Evolutionary conservation across 352 stramenopile genomes (phyloP).

Genomic region (Thalassiosira hispida): DNA sequence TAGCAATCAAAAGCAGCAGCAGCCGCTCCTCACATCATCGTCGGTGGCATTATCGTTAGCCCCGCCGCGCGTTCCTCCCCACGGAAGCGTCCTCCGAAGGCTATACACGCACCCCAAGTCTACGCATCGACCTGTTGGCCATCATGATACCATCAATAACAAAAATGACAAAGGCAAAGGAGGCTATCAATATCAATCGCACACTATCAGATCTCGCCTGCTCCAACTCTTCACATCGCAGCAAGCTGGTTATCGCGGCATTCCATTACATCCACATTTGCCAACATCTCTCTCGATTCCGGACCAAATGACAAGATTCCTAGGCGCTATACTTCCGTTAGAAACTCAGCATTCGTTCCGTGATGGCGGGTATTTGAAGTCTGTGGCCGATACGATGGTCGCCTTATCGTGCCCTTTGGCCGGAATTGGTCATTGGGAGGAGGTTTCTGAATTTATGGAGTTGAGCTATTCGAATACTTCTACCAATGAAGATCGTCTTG

Average conservation of each 20-base stretch:
- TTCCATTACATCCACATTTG: constrained; percentile 62
- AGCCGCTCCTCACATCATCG: constrained; percentile 58
- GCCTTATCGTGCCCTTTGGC: constrained; percentile 34
- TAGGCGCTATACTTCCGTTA: constrained; percentile 60
- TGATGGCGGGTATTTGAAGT: constrained; percentile 68
- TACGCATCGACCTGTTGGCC: not conserved
- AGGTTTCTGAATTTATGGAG: constrained; percentile 56
- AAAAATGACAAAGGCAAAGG: not conserved
- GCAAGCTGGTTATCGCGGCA: not conserved
- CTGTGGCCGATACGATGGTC: constrained; percentile 57
- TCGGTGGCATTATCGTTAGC: constrained; percentile 59
- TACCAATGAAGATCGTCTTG: not conserved
- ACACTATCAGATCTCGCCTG: constrained; percentile 4
- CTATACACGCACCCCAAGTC: constrained; percentile 13
- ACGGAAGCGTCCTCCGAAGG: constrained; percentile 34
- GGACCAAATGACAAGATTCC: constrained; percentile 54
- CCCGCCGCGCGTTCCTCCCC: constrained; percentile 58
- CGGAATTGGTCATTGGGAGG: constrained; percentile 39
- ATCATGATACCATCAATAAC: constrained; percentile 16
- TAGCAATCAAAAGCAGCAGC: constrained; percentile 1
- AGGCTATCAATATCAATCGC: constrained; percentile 5
- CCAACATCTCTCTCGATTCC: constrained; percentile 30
- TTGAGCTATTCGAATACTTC: constrained; percentile 30
- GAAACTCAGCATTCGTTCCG: constrained; percentile 60
- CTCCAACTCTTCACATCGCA: not conserved